Conservation (phyloP, 2,329 filamentous ascomycete species). For the Massarina eburnea region DNA sequence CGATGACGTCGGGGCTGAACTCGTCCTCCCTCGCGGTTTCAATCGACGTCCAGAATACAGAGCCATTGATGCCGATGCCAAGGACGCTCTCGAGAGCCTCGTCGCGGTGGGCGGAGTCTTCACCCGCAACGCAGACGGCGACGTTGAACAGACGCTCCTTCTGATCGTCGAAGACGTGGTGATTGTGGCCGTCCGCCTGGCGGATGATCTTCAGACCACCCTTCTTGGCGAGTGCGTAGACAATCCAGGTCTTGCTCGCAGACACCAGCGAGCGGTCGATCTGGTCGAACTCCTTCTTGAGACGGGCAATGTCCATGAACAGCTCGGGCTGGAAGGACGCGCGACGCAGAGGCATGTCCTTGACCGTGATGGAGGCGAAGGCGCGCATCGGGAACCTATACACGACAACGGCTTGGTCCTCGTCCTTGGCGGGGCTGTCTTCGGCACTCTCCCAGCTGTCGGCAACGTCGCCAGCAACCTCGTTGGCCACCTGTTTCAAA, state of each 20-base stretch:
- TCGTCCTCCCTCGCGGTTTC: conserved; percentile 47
- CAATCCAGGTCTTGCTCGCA: conserved; percentile 87
- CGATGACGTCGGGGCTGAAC: conserved; percentile 72
- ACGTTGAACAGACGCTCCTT: conserved; percentile 96
- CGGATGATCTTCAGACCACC: conserved; percentile 91
- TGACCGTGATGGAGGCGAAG: conserved; percentile 84
- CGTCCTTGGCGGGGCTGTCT: conserved; percentile 68
- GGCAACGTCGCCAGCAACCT: conserved; percentile 61
- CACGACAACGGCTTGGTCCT: conserved; percentile 71
- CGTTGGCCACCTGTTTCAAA: conserved; percentile 61
- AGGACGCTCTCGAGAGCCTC: conserved; percentile 70
- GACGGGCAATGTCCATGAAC: conserved; percentile 86
- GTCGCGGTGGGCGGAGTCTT: conserved; percentile 46
- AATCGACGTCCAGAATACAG: conserved; percentile 91
- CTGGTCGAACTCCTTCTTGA: conserved; percentile 98
- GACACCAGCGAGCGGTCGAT: conserved; percentile 91
- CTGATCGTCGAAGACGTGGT: conserved; percentile 87
- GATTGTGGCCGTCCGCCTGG: conserved; percentile 89
- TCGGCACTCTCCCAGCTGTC: conserved; percentile 89
- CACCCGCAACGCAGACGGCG: conserved; percentile 69
- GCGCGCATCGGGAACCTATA: conserved; percentile 97
- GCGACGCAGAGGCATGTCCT: conserved; percentile 56
- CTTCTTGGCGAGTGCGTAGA: conserved; percentile 91
- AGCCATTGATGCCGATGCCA: conserved; percentile 89
- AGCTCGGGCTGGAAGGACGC: conserved; percentile 73